A percentile compares a stretch with the other conserved stretches of the same genome.
Conservation (phyloP, 768 basidiomycete genomes). For the Hirschioporus abietinus region DNA sequence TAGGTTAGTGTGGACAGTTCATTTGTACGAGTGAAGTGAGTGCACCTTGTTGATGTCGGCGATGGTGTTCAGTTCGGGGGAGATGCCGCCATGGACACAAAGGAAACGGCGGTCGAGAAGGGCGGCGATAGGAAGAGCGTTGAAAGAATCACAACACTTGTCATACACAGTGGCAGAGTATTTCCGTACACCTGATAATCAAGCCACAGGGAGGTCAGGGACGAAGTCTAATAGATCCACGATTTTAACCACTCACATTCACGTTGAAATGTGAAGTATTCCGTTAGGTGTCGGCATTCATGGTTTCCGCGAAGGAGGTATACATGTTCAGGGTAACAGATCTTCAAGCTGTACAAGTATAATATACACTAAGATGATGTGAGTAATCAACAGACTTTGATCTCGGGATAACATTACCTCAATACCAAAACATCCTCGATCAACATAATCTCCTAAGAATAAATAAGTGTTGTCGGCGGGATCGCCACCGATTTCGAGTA, state of each 20-base stretch:
- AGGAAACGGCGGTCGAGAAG: slow-evolving; percentile 94
- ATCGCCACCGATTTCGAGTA: slow-evolving; percentile 91
- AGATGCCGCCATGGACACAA: slow-evolving; percentile 95
- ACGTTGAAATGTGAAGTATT: slow-evolving; percentile 97
- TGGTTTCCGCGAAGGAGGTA: slow-evolving; percentile 91
- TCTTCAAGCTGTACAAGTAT: slow-evolving; percentile 90
- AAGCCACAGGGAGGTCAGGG: too few relatives aligned
- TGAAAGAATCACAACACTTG: slow-evolving; percentile 87
- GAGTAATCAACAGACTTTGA: not conserved
- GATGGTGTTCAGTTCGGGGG: slow-evolving; percentile 76
- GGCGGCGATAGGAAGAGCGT: slow-evolving; percentile 83
- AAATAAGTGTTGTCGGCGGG: slow-evolving; percentile 82
- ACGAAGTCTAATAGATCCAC: not conserved
- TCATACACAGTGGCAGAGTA: slow-evolving; percentile 81
- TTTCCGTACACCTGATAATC: slow-evolving; percentile 74
- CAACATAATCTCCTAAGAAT: slow-evolving; percentile 96
- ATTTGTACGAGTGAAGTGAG: slow-evolving; percentile 19
- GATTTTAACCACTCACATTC: slow-evolving; percentile 60
- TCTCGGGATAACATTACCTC: slow-evolving; percentile 38
- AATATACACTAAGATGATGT: slow-evolving; percentile 63
- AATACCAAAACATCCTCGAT: slow-evolving; percentile 90
- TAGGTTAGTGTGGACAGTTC: not conserved
- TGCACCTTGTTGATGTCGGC: slow-evolving; percentile 63
- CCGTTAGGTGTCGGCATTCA: slow-evolving; percentile 94
- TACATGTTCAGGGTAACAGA: slow-evolving; percentile 80